These are phyloP conservation scores for Erodium trifolium DNA, from an alignment of 441 rosid genomes.

Conservation along the genomic window DNA sequence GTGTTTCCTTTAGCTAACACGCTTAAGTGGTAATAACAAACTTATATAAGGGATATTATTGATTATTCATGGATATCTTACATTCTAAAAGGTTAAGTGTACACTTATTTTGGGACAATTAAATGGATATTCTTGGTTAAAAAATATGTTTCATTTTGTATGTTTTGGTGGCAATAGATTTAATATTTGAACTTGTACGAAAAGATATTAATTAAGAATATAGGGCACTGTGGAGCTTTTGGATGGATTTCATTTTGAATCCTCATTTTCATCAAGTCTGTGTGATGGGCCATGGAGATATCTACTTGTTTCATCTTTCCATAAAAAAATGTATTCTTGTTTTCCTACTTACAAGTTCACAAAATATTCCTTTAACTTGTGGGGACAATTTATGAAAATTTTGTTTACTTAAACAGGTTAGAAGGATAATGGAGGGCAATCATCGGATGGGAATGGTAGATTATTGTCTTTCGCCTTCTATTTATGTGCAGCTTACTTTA, in stretches of 20 bases:
- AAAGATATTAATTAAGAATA: no score
- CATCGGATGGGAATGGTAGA: slow-evolving; percentile 96
- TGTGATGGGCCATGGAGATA: background rate
- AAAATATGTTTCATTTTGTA: background rate
- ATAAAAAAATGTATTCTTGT: background rate
- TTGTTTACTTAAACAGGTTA: slow-evolving; percentile 40
- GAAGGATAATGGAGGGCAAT: slow-evolving; percentile 97
- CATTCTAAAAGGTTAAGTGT: background rate
- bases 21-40: background rate
- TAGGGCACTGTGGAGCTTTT: background rate
- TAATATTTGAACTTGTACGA: background rate
- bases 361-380: background rate
- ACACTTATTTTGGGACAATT: background rate
- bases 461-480: slow-evolving; percentile 18
- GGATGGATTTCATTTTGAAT: background rate
- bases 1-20: background rate
- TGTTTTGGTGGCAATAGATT: background rate
- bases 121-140: background rate
- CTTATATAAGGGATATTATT: background rate
- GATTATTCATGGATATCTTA: background rate
- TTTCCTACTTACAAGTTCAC: slow-evolving; percentile 1
- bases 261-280: background rate
- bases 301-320: background rate
- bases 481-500: background rate
- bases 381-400: background rate